Evolutionary conservation across 805 yeast genomes (phyloP).

Genomic region (Candida tallmaniae): DNA sequence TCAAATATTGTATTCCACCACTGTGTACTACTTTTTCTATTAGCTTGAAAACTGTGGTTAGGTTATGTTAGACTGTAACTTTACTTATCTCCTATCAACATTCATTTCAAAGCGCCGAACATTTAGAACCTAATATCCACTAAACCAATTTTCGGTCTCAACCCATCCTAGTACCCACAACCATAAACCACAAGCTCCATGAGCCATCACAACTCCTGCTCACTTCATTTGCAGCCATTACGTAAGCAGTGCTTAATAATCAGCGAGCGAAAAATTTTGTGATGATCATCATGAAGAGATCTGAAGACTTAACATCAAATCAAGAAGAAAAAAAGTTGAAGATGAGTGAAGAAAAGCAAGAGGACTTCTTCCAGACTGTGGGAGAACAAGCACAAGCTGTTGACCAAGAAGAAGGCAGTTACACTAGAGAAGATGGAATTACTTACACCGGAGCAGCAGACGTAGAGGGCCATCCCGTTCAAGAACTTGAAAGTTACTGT

Average conservation of each 20-base stretch:
- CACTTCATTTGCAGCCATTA: too few species aligned
- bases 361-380: conserved; percentile 25
- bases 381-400: conserved; percentile 39
- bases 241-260: background rate
- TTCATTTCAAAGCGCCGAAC: too few species aligned
- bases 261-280: conserved; percentile 1
- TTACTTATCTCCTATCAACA: too few species aligned
- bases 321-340: conserved; percentile 13
- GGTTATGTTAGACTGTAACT: too few species aligned
- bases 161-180: background rate
- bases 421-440: conserved; percentile 35
- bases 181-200: background rate
- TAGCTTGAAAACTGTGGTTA: too few species aligned
- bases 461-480: conserved; percentile 89
- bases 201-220: background rate
- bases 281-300: conserved; percentile 16
- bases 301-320: conserved; percentile 13
- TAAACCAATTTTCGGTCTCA: background rate
- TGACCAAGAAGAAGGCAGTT: conserved; percentile 13
- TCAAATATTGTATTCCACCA: too few species aligned
- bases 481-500: conserved; percentile 90
- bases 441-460: conserved; percentile 73
- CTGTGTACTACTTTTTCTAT: too few species aligned
- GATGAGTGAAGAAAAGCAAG: conserved; percentile 8
- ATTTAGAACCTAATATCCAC: too few species aligned